phyloP scores from a whole-genome alignment of 2,329 filamentous ascomycete species.

The Calonectria montana region DNA sequence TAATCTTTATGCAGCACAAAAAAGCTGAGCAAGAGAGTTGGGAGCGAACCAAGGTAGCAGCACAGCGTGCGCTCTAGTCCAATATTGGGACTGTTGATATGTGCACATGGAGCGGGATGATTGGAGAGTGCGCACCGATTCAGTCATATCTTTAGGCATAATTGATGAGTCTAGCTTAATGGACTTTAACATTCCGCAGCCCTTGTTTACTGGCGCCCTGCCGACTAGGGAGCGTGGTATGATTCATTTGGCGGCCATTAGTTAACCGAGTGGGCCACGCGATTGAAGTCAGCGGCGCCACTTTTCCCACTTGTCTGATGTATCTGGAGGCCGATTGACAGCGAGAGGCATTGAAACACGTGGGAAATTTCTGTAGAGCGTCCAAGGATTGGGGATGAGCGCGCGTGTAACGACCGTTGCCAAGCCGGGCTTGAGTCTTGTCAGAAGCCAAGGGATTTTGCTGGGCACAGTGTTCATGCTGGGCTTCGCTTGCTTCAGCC shows the following conservation, averaged over 20 bases:
- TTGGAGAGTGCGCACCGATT: background rate
- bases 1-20: background rate
- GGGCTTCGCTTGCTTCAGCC: background rate
- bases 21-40: background rate
- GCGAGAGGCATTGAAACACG: background rate
- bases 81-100: background rate
- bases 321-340: background rate
- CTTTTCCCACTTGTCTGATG: background rate
- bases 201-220: background rate
- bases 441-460: background rate
- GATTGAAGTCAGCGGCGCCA: background rate
- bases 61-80: background rate
- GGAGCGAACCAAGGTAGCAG: background rate
- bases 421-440: background rate
- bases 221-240: background rate
- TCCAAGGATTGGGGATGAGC: background rate
- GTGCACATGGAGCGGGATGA: background rate
- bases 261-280: background rate
- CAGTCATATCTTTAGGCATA: background rate
- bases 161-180: background rate
- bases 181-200: background rate
- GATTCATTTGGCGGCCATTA: background rate
- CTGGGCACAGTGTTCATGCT: background rate
- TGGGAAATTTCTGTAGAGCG: background rate
- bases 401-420: background rate